A percentile compares a stretch with the other conserved stretches of the same genome.
These are phyloP conservation scores for Gillenia trifoliata DNA, from an alignment of 306 rosid species.

Conservation along the genomic window DNA sequence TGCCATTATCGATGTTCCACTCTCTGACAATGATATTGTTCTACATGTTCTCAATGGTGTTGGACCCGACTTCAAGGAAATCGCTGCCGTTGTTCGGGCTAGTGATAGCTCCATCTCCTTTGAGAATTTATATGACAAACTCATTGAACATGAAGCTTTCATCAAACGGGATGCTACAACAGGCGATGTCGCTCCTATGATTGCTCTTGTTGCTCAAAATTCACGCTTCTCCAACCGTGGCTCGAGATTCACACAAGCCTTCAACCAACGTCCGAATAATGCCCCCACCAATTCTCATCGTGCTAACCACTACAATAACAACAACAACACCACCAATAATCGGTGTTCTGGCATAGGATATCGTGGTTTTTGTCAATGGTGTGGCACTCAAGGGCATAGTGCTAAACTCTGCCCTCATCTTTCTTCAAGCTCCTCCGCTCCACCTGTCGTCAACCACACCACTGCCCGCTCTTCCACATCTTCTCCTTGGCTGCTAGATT, in stretches of 20 bases:
- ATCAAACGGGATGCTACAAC: background rate
- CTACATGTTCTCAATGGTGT: background rate
- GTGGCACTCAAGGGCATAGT: background rate
- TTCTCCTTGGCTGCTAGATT: background rate
- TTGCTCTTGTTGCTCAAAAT: background rate
- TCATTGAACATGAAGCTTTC: background rate
- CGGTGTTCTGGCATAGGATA: background rate
- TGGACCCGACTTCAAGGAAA: background rate
- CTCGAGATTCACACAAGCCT: background rate
- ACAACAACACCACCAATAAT: background rate
- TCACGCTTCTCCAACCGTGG: rapidly evolving
- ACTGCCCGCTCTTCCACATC: background rate
- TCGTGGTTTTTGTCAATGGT: background rate
- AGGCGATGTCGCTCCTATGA: background rate
- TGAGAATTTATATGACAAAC: background rate
- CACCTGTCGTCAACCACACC: background rate
- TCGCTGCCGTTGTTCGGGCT: rapidly evolving
- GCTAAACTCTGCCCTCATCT: background rate
- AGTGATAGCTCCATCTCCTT: background rate
- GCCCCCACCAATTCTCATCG: background rate
- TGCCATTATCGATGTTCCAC: background rate
- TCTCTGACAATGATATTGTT: background rate
- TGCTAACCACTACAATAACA: background rate
- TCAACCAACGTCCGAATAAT: too few species aligned
- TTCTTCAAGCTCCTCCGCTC: background rate